Percentiles rank a stretch among this genome's conserved stretches.
These are phyloP conservation scores for Ogataea ganodermae DNA, from an alignment of 805 yeast genomes.

Conservation along the genomic window DNA sequence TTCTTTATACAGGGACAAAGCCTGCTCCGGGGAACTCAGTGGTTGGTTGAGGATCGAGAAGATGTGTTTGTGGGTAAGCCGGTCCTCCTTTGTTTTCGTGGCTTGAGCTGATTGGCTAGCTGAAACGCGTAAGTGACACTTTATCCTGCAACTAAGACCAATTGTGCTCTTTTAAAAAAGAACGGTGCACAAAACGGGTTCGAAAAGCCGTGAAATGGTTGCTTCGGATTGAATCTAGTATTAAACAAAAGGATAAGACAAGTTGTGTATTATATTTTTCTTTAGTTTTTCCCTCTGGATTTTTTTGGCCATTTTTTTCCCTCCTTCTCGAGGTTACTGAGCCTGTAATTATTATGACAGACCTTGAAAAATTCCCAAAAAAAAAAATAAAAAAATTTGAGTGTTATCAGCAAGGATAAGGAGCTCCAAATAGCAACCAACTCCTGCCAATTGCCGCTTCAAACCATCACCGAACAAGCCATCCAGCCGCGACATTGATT, in stretches of 20 bases:
- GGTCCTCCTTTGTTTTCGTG: background rate
- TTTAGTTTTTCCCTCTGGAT: background rate
- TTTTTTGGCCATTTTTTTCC: background rate
- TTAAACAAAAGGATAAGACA: background rate
- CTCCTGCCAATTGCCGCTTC: no score
- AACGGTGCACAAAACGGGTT: background rate
- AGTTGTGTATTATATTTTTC: background rate
- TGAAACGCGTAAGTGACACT: background rate
- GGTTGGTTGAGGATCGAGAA: background rate
- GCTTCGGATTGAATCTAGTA: background rate
- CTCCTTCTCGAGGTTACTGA: constrained; percentile 1
- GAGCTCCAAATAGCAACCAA: background rate
- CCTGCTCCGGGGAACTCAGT: no score
- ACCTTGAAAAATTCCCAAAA: background rate
- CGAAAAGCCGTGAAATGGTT: background rate
- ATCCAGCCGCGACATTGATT: no score
- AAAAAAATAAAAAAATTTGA: background rate
- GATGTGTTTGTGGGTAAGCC: background rate
- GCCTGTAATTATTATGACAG: constrained; percentile 5
- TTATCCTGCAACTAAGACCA: background rate
- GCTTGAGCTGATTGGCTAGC: no score
- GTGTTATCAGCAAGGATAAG: background rate
- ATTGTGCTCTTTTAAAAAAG: background rate
- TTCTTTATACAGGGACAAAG: no score
- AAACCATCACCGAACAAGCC: no score